phyloP scores from a whole-genome alignment of 2,329 filamentous ascomycete species.

The Penicillium crustosum region DNA sequence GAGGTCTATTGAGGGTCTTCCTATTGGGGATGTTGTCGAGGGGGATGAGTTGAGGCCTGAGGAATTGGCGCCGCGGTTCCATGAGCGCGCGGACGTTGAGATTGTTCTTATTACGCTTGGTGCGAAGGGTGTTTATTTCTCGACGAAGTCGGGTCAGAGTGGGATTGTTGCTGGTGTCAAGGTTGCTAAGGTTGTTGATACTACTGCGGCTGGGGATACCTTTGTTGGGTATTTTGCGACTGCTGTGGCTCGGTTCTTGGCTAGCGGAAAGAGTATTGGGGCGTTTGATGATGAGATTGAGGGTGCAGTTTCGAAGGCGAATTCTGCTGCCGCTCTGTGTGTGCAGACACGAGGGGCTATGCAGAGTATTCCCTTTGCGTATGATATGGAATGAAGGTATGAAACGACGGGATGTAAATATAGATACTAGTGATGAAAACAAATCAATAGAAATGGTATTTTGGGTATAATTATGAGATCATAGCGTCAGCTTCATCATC shows the following conservation, averaged over 20 bases:
- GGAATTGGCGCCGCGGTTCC: slow-evolving; percentile 19
- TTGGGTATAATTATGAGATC: slow-evolving; percentile 11
- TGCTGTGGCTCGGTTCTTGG: slow-evolving; percentile 20
- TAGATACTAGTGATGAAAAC: not conserved
- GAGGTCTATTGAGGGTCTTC: slow-evolving; percentile 16
- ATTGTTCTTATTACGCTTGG: slow-evolving; percentile 25
- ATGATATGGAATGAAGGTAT: slow-evolving; percentile 17
- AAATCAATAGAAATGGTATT: not conserved
- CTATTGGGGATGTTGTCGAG: slow-evolving; percentile 13
- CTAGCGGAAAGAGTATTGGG: slow-evolving; percentile 11
- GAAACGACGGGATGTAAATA: not conserved
- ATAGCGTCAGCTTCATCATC: slow-evolving; percentile 14
- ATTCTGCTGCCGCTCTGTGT: slow-evolving; percentile 21
- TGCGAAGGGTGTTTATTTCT: slow-evolving; percentile 25
- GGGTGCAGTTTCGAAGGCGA: slow-evolving; percentile 17
- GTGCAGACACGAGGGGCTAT: slow-evolving; percentile 22
- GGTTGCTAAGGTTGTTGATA: slow-evolving; percentile 23
- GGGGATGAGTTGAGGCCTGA: slow-evolving; percentile 14
- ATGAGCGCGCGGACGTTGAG: slow-evolving; percentile 18
- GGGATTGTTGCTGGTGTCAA: slow-evolving; percentile 20
- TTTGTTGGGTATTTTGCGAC: slow-evolving; percentile 26
- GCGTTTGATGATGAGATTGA: slow-evolving; percentile 22
- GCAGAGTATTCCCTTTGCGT: slow-evolving; percentile 25
- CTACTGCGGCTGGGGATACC: slow-evolving; percentile 24
- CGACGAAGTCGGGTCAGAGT: slow-evolving; percentile 15